These are phyloP conservation scores for Komagataella pastoris DNA, from an alignment of 805 yeast genomes.

Conservation along the genomic window DNA sequence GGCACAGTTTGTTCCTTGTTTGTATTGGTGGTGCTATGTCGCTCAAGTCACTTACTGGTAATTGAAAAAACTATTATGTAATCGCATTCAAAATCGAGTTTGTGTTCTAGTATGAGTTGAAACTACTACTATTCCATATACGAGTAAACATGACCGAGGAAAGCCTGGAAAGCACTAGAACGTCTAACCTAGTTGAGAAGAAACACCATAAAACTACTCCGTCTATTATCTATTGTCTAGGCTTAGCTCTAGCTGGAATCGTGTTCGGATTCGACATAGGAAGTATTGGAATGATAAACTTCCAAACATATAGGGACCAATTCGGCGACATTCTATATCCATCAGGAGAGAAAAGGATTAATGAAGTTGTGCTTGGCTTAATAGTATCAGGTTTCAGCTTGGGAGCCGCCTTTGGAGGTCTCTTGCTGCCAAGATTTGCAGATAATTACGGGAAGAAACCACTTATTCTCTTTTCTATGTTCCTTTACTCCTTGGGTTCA, in stretches of 20 bases:
- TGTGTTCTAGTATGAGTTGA: not conserved
- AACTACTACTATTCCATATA: not conserved
- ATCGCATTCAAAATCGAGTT: not conserved
- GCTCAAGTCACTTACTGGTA: too few relatives aligned
- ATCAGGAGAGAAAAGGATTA: slow-evolving; percentile 4
- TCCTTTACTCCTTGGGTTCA: slow-evolving; percentile 9
- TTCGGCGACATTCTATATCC: slow-evolving; percentile 12
- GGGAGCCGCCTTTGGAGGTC: slow-evolving; percentile 20
- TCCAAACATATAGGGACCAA: slow-evolving; percentile 5
- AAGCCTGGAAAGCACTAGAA: not conserved
- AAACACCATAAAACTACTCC: not conserved
- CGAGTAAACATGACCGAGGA: not conserved
- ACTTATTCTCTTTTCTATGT: slow-evolving; percentile 11
- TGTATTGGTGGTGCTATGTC: not conserved
- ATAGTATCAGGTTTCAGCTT: slow-evolving; percentile 16
- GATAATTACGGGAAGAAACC: slow-evolving; percentile 12
- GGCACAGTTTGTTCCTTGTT: not conserved
- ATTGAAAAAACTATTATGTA: not conserved
- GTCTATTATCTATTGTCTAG: slow-evolving; percentile 8
- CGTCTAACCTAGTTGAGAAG: not conserved
- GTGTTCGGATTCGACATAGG: slow-evolving; percentile 24
- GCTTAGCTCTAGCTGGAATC: slow-evolving; percentile 18
- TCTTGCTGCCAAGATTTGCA: slow-evolving; percentile 8
- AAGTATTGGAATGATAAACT: slow-evolving; percentile 7
- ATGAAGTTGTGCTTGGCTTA: slow-evolving; percentile 15